Conservation (phyloP, 2,329 filamentous ascomycete genomes). For the Dactylonectria estremocensis region DNA sequence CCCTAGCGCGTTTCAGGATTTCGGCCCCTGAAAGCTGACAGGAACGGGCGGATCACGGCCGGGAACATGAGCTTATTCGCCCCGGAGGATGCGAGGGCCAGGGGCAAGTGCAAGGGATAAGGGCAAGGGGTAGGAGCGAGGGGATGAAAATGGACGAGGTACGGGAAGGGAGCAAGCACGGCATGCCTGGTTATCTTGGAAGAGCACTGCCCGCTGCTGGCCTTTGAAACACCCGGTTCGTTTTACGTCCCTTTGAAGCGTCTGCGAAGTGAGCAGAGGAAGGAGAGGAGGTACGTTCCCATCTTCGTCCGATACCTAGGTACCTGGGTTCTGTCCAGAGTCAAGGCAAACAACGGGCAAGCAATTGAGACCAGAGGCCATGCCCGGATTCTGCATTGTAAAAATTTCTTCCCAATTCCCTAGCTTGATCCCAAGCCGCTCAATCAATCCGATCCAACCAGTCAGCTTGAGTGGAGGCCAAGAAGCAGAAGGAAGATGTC, state of each 20-base stretch:
- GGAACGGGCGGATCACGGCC: constrained; percentile 3
- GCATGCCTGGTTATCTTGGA: constrained; percentile 22
- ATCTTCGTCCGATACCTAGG: neutral
- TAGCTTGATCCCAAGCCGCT: neutral
- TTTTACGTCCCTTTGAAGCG: constrained; percentile 28
- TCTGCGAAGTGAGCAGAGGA: constrained; percentile 12
- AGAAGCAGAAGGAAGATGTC: neutral
- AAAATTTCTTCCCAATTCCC: neutral
- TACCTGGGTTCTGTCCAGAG: too few relatives aligned
- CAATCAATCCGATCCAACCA: neutral
- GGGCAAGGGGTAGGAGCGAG: neutral
- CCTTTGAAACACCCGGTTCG: constrained; percentile 42
- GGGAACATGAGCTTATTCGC: constrained; percentile 26
- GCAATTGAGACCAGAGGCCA: neutral
- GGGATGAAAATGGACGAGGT: neutral
- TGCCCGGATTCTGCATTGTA: neutral
- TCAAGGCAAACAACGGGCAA: neutral
- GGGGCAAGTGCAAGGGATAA: neutral
- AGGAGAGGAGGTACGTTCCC: neutral
- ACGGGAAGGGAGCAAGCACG: neutral
- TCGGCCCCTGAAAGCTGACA: constrained; percentile 23
- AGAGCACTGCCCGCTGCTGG: constrained; percentile 19
- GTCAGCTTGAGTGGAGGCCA: neutral
- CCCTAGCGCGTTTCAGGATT: constrained; percentile 27
- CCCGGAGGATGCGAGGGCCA: neutral